Conservation (phyloP, 2,329 filamentous ascomycete genomes). For the Talaromyces sp. region DNA sequence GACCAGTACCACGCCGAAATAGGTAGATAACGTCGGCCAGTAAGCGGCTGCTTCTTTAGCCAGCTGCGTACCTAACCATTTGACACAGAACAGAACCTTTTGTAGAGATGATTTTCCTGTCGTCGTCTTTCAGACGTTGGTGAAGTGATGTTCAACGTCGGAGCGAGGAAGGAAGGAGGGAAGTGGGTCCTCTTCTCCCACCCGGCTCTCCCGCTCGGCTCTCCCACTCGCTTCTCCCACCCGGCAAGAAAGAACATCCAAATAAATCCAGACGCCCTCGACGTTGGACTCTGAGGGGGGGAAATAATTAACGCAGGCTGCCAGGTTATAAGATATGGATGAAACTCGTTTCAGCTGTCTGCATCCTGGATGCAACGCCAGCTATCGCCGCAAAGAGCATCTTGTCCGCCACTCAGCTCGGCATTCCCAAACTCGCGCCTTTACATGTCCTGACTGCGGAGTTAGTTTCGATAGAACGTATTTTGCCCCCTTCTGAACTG, state of each 20-base stretch:
- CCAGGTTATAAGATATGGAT: background rate
- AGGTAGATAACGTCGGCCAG: no score
- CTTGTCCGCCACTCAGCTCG: slow-evolving; percentile 16
- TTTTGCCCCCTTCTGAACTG: background rate
- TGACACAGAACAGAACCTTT: no score
- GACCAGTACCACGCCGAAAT: no score
- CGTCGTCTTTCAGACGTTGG: background rate
- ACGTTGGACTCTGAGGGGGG: background rate
- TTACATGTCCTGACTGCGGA: slow-evolving; percentile 8
- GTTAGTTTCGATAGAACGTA: slow-evolving; percentile 8
- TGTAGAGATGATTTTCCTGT: background rate
- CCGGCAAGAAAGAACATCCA: background rate
- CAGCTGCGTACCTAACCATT: no score
- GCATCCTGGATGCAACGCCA: slow-evolving; percentile 16
- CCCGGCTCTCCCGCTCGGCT: background rate
- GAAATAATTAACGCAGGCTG: background rate
- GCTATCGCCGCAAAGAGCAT: slow-evolving; percentile 21
- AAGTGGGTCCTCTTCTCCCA: background rate
- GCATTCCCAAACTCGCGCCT: slow-evolving; percentile 1
- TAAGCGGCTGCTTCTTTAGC: no score
- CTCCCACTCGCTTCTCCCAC: background rate
- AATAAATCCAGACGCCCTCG: background rate
- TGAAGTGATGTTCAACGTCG: background rate
- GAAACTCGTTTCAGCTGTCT: slow-evolving; percentile 13
- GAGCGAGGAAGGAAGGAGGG: background rate